A percentile compares a stretch with the other conserved stretches of the same genome.
Evolutionary conservation across 441 rosid species (phyloP).

Genomic region (Adansonia grandidieri): DNA sequence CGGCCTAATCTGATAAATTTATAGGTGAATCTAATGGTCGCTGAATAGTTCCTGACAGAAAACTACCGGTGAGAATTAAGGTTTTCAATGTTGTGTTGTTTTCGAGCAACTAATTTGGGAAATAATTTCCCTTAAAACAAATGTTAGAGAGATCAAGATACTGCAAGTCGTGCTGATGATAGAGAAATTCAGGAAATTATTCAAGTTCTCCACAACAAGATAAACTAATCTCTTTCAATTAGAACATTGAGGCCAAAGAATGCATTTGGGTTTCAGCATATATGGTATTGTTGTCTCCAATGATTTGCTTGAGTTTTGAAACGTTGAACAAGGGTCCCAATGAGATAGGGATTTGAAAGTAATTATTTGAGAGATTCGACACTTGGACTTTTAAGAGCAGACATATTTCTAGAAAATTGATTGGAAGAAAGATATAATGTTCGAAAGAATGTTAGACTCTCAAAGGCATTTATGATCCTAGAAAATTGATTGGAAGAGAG

Average conservation of each 20-base stretch:
- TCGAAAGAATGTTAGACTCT: neutral
- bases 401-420: slow-evolving; percentile 25
- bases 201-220: neutral
- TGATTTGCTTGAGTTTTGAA: slow-evolving; percentile 20
- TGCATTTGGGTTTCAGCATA: neutral
- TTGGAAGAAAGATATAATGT: neutral
- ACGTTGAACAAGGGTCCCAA: slow-evolving; percentile 30
- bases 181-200: slow-evolving; percentile 27
- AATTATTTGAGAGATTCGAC: neutral
- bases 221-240: neutral
- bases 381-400: neutral
- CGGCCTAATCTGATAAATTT: slow-evolving; percentile 11
- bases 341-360: slow-evolving; percentile 21
- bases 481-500: slow-evolving; percentile 19
- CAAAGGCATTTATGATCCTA: slow-evolving; percentile 22
- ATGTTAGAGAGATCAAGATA: slow-evolving; percentile 25
- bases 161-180: slow-evolving; percentile 24
- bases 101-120: slow-evolving; percentile 34
- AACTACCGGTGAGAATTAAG: slow-evolving; percentile 1
- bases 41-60: slow-evolving; percentile 22
- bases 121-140: slow-evolving; percentile 15
- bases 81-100: neutral
- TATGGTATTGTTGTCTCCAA: neutral
- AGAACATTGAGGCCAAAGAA: slow-evolving; percentile 12
- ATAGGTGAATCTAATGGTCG: slow-evolving; percentile 13